These are phyloP conservation scores for Harringtonia aguacate DNA, from an alignment of 2,329 filamentous ascomycete genomes.

Conservation along the genomic window DNA sequence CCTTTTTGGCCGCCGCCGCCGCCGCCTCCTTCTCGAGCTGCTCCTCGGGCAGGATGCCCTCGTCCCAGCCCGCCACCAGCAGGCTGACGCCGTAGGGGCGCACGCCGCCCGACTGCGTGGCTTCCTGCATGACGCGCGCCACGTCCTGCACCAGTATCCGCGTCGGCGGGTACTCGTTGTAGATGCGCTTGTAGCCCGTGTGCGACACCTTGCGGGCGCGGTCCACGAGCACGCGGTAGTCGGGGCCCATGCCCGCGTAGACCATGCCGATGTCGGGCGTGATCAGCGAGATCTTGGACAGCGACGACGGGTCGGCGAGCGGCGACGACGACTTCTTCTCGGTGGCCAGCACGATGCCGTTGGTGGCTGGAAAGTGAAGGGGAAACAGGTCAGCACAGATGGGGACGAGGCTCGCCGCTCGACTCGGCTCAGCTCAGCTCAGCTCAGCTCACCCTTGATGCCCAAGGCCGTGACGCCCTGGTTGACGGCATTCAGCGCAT, in stretches of 20 bases:
- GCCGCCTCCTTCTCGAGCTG: slow-evolving; percentile 43
- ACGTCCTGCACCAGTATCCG: slow-evolving; percentile 99
- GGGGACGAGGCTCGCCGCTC: too few species aligned
- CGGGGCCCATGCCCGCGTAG: slow-evolving; percentile 97
- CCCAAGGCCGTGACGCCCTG: slow-evolving; percentile 96
- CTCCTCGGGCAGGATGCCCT: slow-evolving; percentile 81
- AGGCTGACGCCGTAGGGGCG: slow-evolving; percentile 93
- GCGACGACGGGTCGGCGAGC: slow-evolving; percentile 86
- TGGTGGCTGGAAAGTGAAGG: slow-evolving; percentile 67
- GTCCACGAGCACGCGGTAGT: slow-evolving; percentile 96
- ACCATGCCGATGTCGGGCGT: slow-evolving; percentile 99
- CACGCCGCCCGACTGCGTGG: slow-evolving; percentile 95
- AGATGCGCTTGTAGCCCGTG: slow-evolving; percentile 98
- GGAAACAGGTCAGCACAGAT: not conserved
- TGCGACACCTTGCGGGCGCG: slow-evolving; percentile 97
- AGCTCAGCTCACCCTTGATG: slow-evolving; percentile 71
- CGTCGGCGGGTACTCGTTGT: slow-evolving; percentile 99
- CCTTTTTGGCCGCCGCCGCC: slow-evolving; percentile 37
- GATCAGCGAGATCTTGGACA: slow-evolving; percentile 95
- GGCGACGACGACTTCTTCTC: slow-evolving; percentile 99
- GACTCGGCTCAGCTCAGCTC: too few species aligned
- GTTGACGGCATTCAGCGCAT: slow-evolving; percentile 98
- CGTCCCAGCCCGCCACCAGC: slow-evolving; percentile 94
- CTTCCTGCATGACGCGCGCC: slow-evolving; percentile 95
- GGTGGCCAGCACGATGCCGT: slow-evolving; percentile 95